Base-by-base conservation (phyloP, 257 asterid genomes). In the Haberlea rhodopensis region DNA sequence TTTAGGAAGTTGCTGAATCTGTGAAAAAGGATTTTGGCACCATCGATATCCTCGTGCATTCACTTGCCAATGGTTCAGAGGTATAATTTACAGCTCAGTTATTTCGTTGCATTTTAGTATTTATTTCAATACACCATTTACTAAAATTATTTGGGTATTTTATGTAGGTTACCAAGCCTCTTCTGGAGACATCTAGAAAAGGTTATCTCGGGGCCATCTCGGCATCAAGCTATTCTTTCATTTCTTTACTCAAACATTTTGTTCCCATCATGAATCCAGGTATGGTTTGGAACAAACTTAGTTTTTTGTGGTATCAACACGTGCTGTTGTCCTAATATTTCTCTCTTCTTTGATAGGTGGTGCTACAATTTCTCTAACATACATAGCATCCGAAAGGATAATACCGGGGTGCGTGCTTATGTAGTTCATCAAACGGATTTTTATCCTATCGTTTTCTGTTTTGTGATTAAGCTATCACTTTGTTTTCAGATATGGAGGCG, bases 31-130 rank as follows among this genome's bases (percentile, higher is more conserved):
- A 94, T 77, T 94, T 87, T 66, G 97, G 99, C 75, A 82, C 94
- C 6, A 90, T 94, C 63, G 99, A 94, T 78, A 94, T 94, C 74
- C 99, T 94, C 62, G 96, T 94, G 24, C 99, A 94, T 75, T 94
- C 99, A 53, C 95, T 90, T 71, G 51, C 51, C 20, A 43, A 43
- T 43, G 51, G 51, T 43, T 43, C 51, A 4, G 51, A 43, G 51
- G 51, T 43, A 43, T 43, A 43, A 13, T 16, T 15, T 43, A 43
- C 6, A 37, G 6, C 51, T 43, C 8, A 15, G 51, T 43, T 15
- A 13, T 15, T n/a, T n/a, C n/a, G n/a, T n/a, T n/a, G n/a, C n/a
- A n/a, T n/a, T n/a, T n/a, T n/a, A n/a, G n/a, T n/a, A n/a, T n/a
- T n/a, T n/a, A n/a, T n/a, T n/a, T n/a, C n/a, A n/a, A n/a, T n/a